These are phyloP conservation scores for Exophiala sp. DNA, from an alignment of 2,329 filamentous ascomycete genomes.

Conservation along the genomic window DNA sequence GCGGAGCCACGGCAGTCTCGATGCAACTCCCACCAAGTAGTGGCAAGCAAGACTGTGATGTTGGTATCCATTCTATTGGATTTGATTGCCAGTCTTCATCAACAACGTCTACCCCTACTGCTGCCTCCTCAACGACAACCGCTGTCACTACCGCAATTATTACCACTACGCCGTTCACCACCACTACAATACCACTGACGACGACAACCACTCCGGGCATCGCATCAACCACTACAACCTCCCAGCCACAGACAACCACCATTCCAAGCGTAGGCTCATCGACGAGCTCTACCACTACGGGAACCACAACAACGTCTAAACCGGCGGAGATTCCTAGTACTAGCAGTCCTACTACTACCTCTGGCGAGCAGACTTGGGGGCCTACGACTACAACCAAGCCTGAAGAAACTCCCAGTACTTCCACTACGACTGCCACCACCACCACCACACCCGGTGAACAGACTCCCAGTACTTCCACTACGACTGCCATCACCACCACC, in stretches of 20 bases:
- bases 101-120: conserved; percentile 30
- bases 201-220: conserved; percentile 7
- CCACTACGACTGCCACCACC: conserved; percentile 9
- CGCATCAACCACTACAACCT: conserved; percentile 5
- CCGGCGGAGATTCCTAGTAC: not conserved
- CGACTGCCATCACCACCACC: conserved; percentile 8
- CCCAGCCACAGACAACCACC: not conserved
- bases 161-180: conserved; percentile 8
- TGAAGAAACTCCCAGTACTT: not conserved
- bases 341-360: conserved; percentile 8
- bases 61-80: conserved; percentile 66
- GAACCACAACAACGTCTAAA: conserved; percentile 5
- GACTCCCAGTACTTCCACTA: conserved; percentile 4
- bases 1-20: conserved; percentile 76
- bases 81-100: conserved; percentile 59
- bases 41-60: conserved; percentile 57
- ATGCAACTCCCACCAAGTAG: conserved; percentile 56
- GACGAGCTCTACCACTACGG: conserved; percentile 7
- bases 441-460: conserved; percentile 5
- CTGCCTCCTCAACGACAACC: conserved; percentile 36
- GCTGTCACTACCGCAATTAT: conserved; percentile 28
- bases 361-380: conserved; percentile 1
- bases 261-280: conserved; percentile 3
- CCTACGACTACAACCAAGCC: conserved; percentile 5
- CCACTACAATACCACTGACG: conserved; percentile 10